Percentiles rank a stretch among this genome's conserved stretches.
phyloP scores from a whole-genome alignment of 2,329 filamentous ascomycete genomes.

The Xylaria sp. region DNA sequence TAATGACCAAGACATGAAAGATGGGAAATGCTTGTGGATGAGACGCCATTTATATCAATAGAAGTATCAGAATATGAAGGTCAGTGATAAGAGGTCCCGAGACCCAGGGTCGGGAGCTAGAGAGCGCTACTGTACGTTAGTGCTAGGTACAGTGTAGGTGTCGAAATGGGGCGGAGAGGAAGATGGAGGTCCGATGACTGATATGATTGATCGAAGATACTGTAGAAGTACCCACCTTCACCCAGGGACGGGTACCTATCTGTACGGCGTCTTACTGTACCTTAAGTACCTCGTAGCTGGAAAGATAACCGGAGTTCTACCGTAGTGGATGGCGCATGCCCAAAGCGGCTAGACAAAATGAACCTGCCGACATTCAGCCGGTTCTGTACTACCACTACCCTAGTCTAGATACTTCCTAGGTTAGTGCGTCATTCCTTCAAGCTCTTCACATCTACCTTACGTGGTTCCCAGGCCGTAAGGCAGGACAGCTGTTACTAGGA shows the following conservation, averaged over 20 bases:
- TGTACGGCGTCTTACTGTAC: neutral
- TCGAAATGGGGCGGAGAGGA: neutral
- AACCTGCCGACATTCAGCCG: constrained; percentile 26
- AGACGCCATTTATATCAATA: neutral
- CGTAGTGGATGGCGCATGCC: neutral
- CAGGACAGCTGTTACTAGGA: neutral
- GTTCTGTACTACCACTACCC: neutral
- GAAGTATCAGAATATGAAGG: neutral
- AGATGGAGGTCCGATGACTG: neutral
- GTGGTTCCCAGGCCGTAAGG: neutral
- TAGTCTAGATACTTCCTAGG: neutral
- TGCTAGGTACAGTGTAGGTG: neutral
- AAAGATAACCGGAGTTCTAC: constrained; percentile 13
- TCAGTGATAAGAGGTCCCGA: constrained; percentile 2
- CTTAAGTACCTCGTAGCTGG: neutral
- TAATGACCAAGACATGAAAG: neutral
- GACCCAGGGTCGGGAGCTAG: constrained; percentile 4
- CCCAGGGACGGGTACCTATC: neutral
- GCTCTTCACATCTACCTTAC: constrained; percentile 6
- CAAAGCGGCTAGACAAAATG: neutral
- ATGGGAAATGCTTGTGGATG: neutral
- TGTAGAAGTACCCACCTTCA: neutral
- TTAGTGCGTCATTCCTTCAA: constrained; percentile 17
- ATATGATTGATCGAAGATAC: neutral
- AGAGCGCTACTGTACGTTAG: neutral